Base-by-base conservation (phyloP, 75 land plant species). In the Cryptomeria japonica region DNA sequence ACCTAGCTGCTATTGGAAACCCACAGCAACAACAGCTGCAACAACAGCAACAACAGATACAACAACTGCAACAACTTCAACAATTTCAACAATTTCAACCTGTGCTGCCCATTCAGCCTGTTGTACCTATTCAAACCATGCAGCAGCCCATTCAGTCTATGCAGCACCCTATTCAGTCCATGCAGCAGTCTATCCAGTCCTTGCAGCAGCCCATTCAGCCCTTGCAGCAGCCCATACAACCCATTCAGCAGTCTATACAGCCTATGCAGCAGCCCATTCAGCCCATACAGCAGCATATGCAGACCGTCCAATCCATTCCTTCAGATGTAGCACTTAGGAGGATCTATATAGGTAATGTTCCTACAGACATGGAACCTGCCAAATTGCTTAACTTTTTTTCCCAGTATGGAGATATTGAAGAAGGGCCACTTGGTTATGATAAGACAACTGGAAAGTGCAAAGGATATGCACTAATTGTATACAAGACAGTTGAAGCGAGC, bases 371-470 rank as follows among this genome's bases (percentile, higher is more conserved):
- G 42, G 19, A 32, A 56, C 44, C 88, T 10, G 76, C 88, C 19
- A 89, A 51, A 47, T 31, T 89, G 12, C 46, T 87, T 0, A 56
- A 44, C 9, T 61, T 87, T 46, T 89, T 89, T 70, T 87, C 90
- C 28, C 89, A 83, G n/a, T 89, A 76, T 64, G 88, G 90, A 42
- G 88, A 89, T 32, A 82, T 89, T 37, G 88, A 87, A 32, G 90
- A 89, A 80, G 90, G 90, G 31, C 90, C 90, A 53, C 12, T 87
- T 56, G 90, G 90, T 28, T 87, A 87, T 58, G 90, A 89, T 73
- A 87, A 42, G 38, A 22, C 0, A 36, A 87, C 88, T 16, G 90
- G 90, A 12, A 83, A 53, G 56, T 89, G 84, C 11, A 89, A 87
- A 55, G 90, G 90, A 10, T 89, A 13, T 61, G 89, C 90, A 7